Conservation (phyloP, 2,329 filamentous ascomycete species). For the Ceratocystis smalleyi region DNA sequence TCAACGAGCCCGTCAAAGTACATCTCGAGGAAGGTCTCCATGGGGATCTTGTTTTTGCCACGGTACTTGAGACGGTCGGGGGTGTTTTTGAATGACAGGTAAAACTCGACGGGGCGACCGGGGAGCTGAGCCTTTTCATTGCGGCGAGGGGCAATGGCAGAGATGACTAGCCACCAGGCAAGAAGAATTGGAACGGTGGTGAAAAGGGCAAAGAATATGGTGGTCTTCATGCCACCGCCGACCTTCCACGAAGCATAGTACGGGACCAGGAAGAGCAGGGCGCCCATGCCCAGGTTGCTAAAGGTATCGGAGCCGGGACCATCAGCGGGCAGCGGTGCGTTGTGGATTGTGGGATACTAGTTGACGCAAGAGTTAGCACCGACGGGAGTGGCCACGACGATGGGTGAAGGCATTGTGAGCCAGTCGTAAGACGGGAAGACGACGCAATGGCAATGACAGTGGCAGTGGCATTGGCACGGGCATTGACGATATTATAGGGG, state of each 20-base stretch:
- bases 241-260: slow-evolving; percentile 70
- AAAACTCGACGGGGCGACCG: slow-evolving; percentile 77
- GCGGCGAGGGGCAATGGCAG: slow-evolving; percentile 68
- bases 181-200: slow-evolving; percentile 69
- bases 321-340: slow-evolving; percentile 85
- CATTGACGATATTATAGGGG: too few species aligned
- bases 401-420: background rate
- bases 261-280: slow-evolving; percentile 54
- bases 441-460: background rate
- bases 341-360: slow-evolving; percentile 79
- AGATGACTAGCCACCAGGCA: slow-evolving; percentile 61
- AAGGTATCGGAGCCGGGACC: slow-evolving; percentile 71
- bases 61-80: slow-evolving; percentile 49
- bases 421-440: too few species aligned
- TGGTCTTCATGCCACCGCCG: slow-evolving; percentile 72
- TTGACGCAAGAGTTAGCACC: slow-evolving; percentile 20
- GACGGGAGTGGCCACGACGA: background rate
- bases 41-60: slow-evolving; percentile 66
- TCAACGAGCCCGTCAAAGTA: slow-evolving; percentile 92
- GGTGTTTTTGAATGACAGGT: slow-evolving; percentile 66
- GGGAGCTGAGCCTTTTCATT: slow-evolving; percentile 84
- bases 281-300: slow-evolving; percentile 64
- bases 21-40: slow-evolving; percentile 94
- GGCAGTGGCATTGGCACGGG: background rate
- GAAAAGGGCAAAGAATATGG: slow-evolving; percentile 71